Evolutionary conservation across 805 yeast species (phyloP), one percentile per base, ranked within the genome.

Genomic region (Brettanomyces custersianus): DNA sequence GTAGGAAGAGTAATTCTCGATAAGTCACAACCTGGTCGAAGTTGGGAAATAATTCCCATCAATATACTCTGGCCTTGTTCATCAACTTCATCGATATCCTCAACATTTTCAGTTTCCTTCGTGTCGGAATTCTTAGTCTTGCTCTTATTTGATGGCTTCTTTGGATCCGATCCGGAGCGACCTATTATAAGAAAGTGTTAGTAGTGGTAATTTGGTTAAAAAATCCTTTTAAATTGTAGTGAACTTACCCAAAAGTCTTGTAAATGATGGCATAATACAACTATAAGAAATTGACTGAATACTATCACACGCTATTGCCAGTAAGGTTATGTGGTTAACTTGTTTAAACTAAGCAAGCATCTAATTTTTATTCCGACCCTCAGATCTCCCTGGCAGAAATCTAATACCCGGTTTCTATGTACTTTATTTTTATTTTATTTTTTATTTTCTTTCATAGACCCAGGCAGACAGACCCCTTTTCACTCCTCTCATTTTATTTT

Each of bases 1-100:
- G 98, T 92, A 4, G 98, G 98, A 35, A 92, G 66, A 0, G 98
- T 90, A 44, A 92, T 90, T 50, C 90, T 72, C 0, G 95, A 70
- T 43, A 92, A 67, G 53, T 92, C 98, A 36, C 82, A 75, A 2
- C 97, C 97, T 0, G 94, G 95, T 47, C 96, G 76, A 52, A 90
- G 68, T 60, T 90, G 96, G 10, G 95, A 66, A 38, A 90, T 92
- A 40, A 90, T 85, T 12, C 90, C 86, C 67, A 85, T 66, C 37
- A 90, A 63, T 34, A 90, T 87, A 35, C 79, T 81, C 57, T 88
- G 95, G 19, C 88, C 88, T 40, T 88, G 87, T 36, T 76, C 87
- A 52, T 87, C 96, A 28, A 88, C 77, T 54, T 88, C 97, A 58
- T 92, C 97, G 33, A 86, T 71, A 55, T 87, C 96, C 52, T 80